Base-by-base conservation (phyloP, 768 basidiomycete species). In the Lyophyllum atratum region DNA sequence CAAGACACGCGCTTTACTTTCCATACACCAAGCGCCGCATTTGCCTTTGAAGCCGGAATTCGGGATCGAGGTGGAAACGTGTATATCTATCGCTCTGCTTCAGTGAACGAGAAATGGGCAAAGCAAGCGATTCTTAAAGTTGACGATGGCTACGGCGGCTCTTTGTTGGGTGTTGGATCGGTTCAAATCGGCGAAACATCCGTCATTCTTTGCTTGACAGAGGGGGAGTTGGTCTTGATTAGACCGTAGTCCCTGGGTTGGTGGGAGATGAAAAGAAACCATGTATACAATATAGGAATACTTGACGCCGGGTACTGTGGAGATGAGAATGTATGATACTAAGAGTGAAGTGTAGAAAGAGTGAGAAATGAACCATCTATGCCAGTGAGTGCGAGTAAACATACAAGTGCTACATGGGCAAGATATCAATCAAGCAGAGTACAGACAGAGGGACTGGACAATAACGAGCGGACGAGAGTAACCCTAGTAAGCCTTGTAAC, bases 1-100 rank as follows among this genome's bases (percentile, higher is more conserved):
- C 86, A 85, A 26, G 93, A 98, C 70, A 86, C 90, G 0, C 85
- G 93, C 19, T 94, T 95, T 73, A 91, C 92, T 1, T 83, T 89
- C 65, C 94, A 98, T 66, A 71, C 85, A 31, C 70, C 80, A 0
- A 69, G 76, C 42, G 79, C 79, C 5, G 86, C 92, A 2, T 74
- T 93, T 46, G 93, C 93, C 0, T 95, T 98, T 63, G 95, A 98
- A 71, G 85, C 85, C 57, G 92, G 90, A 11, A 67, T 80, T 1
- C 72, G 76, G 31, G 81, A 83, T 55, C 82, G 85, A 25, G 87
- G 89, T 24, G 90, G 90, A 2, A 96, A 98, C 64, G 79, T 92
- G 22, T 97, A 95, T 69, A 79, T 95, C 15, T 98, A 96, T 72
- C 87, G 87, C 28, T 77, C 81, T 12, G 74, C 85, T 1, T 65